Evolutionary conservation across 257 asterid species (phyloP), one percentile per base, ranked within the genome.

Genomic region (Cruciata laevipes): DNA sequence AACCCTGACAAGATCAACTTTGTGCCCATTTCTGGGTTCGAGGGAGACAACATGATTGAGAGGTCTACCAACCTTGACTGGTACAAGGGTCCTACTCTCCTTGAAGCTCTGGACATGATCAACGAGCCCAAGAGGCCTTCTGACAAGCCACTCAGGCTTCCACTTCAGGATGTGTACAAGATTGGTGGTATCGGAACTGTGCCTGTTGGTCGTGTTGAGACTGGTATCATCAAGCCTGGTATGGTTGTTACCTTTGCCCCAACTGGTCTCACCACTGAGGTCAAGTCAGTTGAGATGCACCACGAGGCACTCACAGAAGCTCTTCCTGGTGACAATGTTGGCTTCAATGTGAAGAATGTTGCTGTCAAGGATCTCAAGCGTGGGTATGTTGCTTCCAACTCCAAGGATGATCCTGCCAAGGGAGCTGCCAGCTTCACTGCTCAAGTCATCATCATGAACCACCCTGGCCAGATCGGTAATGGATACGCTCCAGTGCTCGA

Each of bases 71-170:
- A 87, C 76, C 83, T 87, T 1, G 95, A 88, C 80, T 88, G 95
- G 95, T 88, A 86, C 80, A 88, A 85, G 93, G 95, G 95, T 1
- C 95, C 93, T 32, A 88, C 93, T 64, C 95, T 88, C 55, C 93
- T 85, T 5, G 95, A 88, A 38, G 93, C 93, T 24, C 93, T 88
- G 31, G 95, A 88, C 80, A 10, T 13, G 72, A 78, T 88, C 56
- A 7, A 16, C 0, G 89, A 88, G 77, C 96, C 96, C 69, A 88
- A 86, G 87, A 86, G 96, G 75, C 95, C 95, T 24, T 69, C 90
- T 18, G 96, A 88, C 86, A 87, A 87, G 81, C 95, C 95, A 32
- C 83, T 88, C 18, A 87, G 96, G 72, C 96, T 88, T 67, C 96
- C 96, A 66, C 94, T 88, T 74, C 96, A 88, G 85, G 96, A 88